Conservation (phyloP, 495 filamentous ascomycete species). For the Friedmanniomyces endolithicus region DNA sequence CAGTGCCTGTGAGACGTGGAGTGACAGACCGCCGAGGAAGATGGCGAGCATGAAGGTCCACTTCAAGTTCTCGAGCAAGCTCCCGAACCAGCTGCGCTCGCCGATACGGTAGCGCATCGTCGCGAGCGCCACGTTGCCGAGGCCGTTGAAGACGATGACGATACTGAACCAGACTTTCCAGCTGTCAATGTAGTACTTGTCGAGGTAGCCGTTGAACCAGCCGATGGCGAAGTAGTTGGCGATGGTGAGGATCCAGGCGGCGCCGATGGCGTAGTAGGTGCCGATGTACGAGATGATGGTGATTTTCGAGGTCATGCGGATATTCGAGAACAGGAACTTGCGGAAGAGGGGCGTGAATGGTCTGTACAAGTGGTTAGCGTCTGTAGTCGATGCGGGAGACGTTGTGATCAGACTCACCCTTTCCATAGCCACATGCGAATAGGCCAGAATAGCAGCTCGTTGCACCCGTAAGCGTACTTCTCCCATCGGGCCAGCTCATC, state of each 20-base stretch:
- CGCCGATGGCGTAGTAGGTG: slow-evolving; percentile 71
- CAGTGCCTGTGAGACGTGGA: slow-evolving; percentile 33
- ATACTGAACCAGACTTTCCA: slow-evolving; percentile 33
- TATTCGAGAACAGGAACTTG: slow-evolving; percentile 57
- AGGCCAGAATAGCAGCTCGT: slow-evolving; percentile 56
- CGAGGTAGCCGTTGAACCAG: slow-evolving; percentile 37
- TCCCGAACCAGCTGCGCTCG: slow-evolving; percentile 27
- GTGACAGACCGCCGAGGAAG: slow-evolving; percentile 38
- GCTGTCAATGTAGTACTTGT: slow-evolving; percentile 38
- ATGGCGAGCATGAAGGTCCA: slow-evolving; percentile 38
- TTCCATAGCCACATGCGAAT: slow-evolving; percentile 30
- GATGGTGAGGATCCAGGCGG: slow-evolving; percentile 65
- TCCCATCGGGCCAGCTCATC: slow-evolving; percentile 76
- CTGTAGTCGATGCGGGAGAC: neutral
- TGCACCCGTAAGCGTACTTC: slow-evolving; percentile 78
- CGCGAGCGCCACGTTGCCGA: slow-evolving; percentile 38
- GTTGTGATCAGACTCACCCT: slow-evolving; percentile 1
- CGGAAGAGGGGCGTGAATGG: slow-evolving; percentile 73
- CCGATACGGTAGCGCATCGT: slow-evolving; percentile 38
- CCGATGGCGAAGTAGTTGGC: slow-evolving; percentile 66
- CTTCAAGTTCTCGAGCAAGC: slow-evolving; percentile 28
- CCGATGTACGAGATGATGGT: slow-evolving; percentile 74
- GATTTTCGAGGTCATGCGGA: slow-evolving; percentile 65
- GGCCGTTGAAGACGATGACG: slow-evolving; percentile 38
- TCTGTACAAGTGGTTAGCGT: slow-evolving; percentile 26